Percentiles rank a stretch among this genome's conserved stretches.
These are phyloP conservation scores for Globisporangium lucens DNA, from an alignment of 352 stramenopile genomes.

Conservation along the genomic window DNA sequence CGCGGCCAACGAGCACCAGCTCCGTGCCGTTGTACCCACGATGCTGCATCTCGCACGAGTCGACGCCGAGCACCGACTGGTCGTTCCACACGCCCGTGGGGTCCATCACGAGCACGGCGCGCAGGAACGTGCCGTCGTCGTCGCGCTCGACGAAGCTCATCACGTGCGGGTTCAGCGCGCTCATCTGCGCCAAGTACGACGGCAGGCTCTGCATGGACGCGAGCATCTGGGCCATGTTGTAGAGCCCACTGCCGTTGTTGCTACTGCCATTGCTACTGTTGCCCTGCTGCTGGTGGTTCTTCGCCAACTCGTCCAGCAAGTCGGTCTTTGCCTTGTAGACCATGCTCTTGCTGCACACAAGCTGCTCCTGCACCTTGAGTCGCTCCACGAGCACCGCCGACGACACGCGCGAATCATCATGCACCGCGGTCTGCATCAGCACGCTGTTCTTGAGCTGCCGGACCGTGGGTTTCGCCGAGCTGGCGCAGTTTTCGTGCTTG, in stretches of 20 bases:
- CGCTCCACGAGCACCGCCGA: slow-evolving; percentile 37
- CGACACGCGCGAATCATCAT: slow-evolving; percentile 38
- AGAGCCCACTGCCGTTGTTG: neutral
- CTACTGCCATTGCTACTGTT: neutral
- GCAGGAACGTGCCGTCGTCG: slow-evolving; percentile 21
- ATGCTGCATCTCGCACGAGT: slow-evolving; percentile 32
- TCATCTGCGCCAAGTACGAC: slow-evolving; percentile 40
- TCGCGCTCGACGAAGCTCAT: slow-evolving; percentile 32
- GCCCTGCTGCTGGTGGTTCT: slow-evolving; percentile 20
- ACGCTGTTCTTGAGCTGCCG: slow-evolving; percentile 39
- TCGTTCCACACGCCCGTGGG: slow-evolving; percentile 39
- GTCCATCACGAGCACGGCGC: slow-evolving; percentile 38
- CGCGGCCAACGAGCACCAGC: slow-evolving; percentile 34
- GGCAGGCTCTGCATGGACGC: slow-evolving; percentile 33
- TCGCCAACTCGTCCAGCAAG: slow-evolving; percentile 33
- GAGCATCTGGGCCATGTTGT: neutral
- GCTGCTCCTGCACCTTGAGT: slow-evolving; percentile 23
- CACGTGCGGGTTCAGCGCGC: slow-evolving; percentile 32
- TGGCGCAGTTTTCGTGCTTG: slow-evolving; percentile 35
- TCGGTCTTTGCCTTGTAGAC: slow-evolving; percentile 59
- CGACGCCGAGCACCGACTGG: slow-evolving; percentile 36
- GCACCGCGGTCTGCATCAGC: slow-evolving; percentile 39
- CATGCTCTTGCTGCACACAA: slow-evolving; percentile 52
- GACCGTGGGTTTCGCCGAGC: slow-evolving; percentile 37
- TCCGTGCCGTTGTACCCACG: slow-evolving; percentile 27